Evolutionary conservation across 1,284 basidiomycete genomes (phyloP), one percentile per base, ranked within the genome.

Genomic region (Ceraceosorus bombacis): DNA sequence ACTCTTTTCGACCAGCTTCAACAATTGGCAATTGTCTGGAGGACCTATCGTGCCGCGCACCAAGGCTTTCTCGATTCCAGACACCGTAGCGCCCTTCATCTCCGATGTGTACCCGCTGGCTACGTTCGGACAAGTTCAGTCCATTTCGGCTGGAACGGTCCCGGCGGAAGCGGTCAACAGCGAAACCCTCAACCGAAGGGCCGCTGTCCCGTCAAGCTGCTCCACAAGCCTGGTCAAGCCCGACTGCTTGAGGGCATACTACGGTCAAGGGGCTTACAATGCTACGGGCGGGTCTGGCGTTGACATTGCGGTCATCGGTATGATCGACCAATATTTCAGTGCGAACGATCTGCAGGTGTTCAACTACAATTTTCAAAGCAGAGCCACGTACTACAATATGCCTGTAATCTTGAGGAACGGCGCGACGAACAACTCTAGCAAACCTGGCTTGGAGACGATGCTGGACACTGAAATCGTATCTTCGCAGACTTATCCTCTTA

Each of bases 401-500:
- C 51, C n/a, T 4, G 50, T 64, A 6, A n/a, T 54, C n/a, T 41
- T 38, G 17, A 50, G 37, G 5, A 41, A 39, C n/a, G 62, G 62
- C 13, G 62, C 55, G 13, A 52, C n/a, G 5, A 64, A 64, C 49
- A 40, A 59, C 54, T 48, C 15, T 12, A 51, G 4, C 4, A 51
- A 57, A 17, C 53, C 59, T 15, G 62, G 62, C 37, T 41, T 46
- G 5, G 61, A 63, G 49, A 59, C 61, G 10, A 63, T 61, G 53
- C 55, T 64, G 15, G 62, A 64, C 37, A 52, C 54, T 3, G 61
- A 64, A 53, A 64, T 53, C 10, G 59, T 64, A 13, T 51, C 53
- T 8, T 37, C 41, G 8, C 43, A 48, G 5, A 62, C 55, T n/a
- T 64, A 62, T 40, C 62, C 62, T 4, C 54, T 64, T 5, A 41